A percentile compares a stretch with the other conserved stretches of the same genome.
phyloP scores from a whole-genome alignment of 1,139 yeast species.

The Protomyces pachydermus region DNA sequence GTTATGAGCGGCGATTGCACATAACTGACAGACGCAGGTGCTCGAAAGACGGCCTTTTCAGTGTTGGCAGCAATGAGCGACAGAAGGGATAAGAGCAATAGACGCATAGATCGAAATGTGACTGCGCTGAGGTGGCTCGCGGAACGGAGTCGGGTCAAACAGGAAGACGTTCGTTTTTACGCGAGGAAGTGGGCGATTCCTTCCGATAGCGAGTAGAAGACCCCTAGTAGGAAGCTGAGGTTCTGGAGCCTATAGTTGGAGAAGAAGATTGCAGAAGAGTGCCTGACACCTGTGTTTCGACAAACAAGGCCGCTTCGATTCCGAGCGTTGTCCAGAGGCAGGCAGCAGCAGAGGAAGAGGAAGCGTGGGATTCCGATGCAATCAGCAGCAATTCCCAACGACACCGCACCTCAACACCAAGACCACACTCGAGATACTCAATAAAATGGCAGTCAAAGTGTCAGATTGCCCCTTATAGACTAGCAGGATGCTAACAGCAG shows the following conservation, averaged over 20 bases:
- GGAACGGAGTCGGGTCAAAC: no score
- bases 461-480: background rate
- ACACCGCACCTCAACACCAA: background rate
- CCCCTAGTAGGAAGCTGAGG: no score
- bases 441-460: constrained; percentile 72
- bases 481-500: background rate
- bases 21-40: background rate
- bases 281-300: no score
- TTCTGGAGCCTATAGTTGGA: no score
- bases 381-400: background rate
- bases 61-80: constrained; percentile 3
- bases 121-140: background rate
- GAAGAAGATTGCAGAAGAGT: no score
- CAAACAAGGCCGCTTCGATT: no score
- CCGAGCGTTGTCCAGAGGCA: no score
- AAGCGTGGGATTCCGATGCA: background rate
- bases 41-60: constrained; percentile 12
- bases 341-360: no score
- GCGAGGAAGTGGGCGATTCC: no score
- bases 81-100: background rate
- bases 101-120: background rate
- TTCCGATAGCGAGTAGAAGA: no score
- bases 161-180: no score
- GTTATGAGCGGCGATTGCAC: background rate
- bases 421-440: no score